These are phyloP conservation scores for Mortierella antarctica DNA, from an alignment of 192 early-diverging fungal genomes.

Conservation along the genomic window DNA sequence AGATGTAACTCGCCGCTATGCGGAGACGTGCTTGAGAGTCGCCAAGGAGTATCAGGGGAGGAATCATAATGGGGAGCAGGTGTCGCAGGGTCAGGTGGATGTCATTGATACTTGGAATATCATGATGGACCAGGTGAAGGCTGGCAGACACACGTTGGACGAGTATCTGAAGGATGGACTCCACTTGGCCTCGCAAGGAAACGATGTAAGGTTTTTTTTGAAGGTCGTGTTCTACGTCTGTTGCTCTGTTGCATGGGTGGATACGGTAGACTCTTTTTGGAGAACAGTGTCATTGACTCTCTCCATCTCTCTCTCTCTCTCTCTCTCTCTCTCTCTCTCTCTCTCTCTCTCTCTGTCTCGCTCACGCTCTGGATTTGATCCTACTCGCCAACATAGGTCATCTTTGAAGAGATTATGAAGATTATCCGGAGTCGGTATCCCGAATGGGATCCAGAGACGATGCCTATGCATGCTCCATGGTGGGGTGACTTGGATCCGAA, in stretches of 20 bases:
- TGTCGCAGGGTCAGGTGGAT: slow-evolving; percentile 43
- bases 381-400: slow-evolving; percentile 30
- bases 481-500: slow-evolving; percentile 42
- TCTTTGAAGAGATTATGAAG: slow-evolving; percentile 54
- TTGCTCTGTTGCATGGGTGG: neutral
- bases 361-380: neutral
- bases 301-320: slow-evolving; percentile 3
- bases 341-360: slow-evolving; percentile 4
- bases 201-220: slow-evolving; percentile 45
- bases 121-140: slow-evolving; percentile 11
- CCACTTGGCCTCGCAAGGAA: slow-evolving; percentile 65
- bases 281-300: neutral
- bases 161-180: slow-evolving; percentile 67
- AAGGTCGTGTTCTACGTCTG: neutral
- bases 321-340: slow-evolving; percentile 1
- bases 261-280: neutral
- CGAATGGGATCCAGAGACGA: slow-evolving; percentile 61
- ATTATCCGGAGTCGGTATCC: slow-evolving; percentile 56
- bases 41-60: slow-evolving; percentile 47
- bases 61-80: slow-evolving; percentile 43
- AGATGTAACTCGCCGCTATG: slow-evolving; percentile 61
- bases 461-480: slow-evolving; percentile 55
- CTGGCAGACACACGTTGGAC: slow-evolving; percentile 1
- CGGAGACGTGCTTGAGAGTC: slow-evolving; percentile 55
- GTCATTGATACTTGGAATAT: slow-evolving; percentile 34